Conservation (phyloP, 495 filamentous ascomycete genomes). For the Trichoderma virens region DNA sequence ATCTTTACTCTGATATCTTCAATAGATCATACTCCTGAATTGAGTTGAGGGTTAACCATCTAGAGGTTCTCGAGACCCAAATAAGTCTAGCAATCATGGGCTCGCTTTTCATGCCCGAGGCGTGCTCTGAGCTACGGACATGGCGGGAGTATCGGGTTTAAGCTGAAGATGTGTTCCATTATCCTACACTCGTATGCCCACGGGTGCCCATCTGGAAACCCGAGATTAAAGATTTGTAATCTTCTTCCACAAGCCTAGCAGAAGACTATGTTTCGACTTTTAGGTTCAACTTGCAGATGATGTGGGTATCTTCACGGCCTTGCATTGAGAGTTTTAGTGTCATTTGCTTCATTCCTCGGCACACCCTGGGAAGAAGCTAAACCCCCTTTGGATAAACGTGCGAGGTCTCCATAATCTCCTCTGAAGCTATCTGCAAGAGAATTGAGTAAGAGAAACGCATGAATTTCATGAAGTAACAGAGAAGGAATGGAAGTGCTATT, state of each 20-base stretch:
- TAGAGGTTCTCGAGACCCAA: too few relatives aligned
- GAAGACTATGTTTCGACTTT: background rate
- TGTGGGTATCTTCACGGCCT: background rate
- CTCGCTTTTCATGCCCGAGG: too few relatives aligned
- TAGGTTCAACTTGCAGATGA: background rate
- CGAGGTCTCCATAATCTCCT: background rate
- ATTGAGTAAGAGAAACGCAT: background rate
- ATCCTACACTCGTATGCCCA: background rate
- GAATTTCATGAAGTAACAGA: too few relatives aligned
- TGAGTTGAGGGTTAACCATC: too few relatives aligned
- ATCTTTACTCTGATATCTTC: background rate
- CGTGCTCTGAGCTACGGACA: background rate
- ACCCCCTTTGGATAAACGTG: background rate
- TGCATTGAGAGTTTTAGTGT: background rate
- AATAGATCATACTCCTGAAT: background rate
- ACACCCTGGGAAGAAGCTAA: background rate
- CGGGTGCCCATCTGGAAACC: background rate
- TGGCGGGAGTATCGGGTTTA: background rate
- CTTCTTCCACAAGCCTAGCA: background rate
- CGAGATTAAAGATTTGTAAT: background rate
- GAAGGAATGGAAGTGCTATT: background rate
- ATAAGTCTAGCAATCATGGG: too few relatives aligned
- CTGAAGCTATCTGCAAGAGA: background rate
- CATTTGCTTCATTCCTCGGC: background rate
- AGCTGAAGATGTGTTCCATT: background rate